Evolutionary conservation across 192 early-diverging fungal genomes (phyloP), one percentile per base, ranked within the genome.

Genomic region (Coemansia sp.): DNA sequence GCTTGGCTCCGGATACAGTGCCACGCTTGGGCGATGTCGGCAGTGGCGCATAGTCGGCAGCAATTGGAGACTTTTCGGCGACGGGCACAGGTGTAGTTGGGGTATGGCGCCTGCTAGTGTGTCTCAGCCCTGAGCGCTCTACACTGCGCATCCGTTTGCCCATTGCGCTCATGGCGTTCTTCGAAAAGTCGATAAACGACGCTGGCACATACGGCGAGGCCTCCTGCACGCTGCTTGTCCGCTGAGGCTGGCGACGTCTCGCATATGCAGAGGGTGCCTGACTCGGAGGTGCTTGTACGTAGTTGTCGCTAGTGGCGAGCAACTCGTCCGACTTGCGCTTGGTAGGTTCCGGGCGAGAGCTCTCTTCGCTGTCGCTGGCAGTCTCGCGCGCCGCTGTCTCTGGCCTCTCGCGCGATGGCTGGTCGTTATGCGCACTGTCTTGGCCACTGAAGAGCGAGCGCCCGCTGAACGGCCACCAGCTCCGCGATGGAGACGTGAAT

Each of bases 111-210:
- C 68, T 64, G 35, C 25, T 70, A 17, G 27, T 51, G 39, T 57
- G 58, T 24, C 36, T 70, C 62, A 38, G 66, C 43, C 17, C 40
- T 14, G 70, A 42, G 59, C 32, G 64, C 42, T 60, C 63, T 2
- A 24, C 24, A 37, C 39, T 42, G 35, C 65, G 64, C 14, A 35
- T 25, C 27, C 70, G 37, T 35, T 67, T 74, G 17, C 60, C 71
- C n/a, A 42, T 17, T 6, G 22, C 64, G 20, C 61, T 41, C 9
- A 15, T 8, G n/a, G 46, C 36, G 6, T 42, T 42, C 7, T 56
- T 62, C 32, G 73, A 64, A 35, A 80, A 53, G 35, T 80, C 73
- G 39, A 75, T 60, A 66, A 80, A 80, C 20, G 77, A 74, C 2
- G 59, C 36, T 3, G 77, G 77, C 15, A 70, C 68, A 47, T 64